Base-by-base conservation (phyloP, 1,139 yeast species). In the Pneumocystis oryctolagi region DNA sequence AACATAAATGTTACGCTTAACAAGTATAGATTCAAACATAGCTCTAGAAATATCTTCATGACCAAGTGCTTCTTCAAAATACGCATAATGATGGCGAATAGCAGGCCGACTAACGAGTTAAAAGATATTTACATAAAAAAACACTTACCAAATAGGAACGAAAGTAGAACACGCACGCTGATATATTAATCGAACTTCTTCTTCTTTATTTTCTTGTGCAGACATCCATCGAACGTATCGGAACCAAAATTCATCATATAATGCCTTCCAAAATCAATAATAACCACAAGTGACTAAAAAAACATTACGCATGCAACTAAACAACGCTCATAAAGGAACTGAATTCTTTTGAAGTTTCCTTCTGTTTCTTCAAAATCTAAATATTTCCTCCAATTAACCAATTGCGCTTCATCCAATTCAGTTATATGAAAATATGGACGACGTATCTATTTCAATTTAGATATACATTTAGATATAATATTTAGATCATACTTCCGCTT, bases 191-290 rank as follows among this genome's bases (percentile, higher is more conserved):
- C 73, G 66, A 9, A 71, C 68, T 32, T 72, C 73, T 57, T 65
- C 64, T 61, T 64, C 66, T 9, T 64, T 58, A 30, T 66, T 64
- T 55, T 64, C 63, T 57, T 66, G 66, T 6, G 73, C 71, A 6
- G 72, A 62, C 61, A 74, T 68, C 75, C 75, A 76, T 18, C 87
- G 78, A 1, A 82, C 74, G 69, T 82, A 85, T 62, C 82, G 79
- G 32, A 84, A 70, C 90, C 94, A 87, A 59, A 86, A 75, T 53
- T 74, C 75, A 1, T 81, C 80, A 67, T 84, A 81, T 16, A 74
- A 71, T 0, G 84, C 82, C 2, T 83, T 77, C 0, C 81, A 74
- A 4, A 37, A 82, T 75, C 4, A 85, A 66, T 1, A 39, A 30
- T 35, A 28, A 25, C 25, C 8, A 57, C 14, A 25, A 39, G 12